Conservation (phyloP, 345 rosid species). For the Euphorbia lathyris region DNA sequence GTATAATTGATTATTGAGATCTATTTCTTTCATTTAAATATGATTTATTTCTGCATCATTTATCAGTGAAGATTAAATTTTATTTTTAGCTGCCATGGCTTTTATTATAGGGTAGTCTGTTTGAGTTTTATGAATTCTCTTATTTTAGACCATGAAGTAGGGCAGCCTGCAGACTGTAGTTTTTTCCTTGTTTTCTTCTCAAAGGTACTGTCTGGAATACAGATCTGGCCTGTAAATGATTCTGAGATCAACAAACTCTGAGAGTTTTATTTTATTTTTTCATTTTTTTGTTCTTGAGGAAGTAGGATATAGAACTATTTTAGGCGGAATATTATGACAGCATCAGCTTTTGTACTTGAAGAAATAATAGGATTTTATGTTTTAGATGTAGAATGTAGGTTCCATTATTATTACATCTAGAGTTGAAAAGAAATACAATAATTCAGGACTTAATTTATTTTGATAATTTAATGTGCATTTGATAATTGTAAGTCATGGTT, state of each 20-base stretch:
- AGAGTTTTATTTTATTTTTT: background rate
- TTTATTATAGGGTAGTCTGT: background rate
- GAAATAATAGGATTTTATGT: background rate
- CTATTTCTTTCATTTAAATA: background rate
- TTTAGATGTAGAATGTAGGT: background rate
- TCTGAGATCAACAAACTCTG: background rate
- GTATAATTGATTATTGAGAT: conserved; percentile 29
- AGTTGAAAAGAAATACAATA: too few species aligned
- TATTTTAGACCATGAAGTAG: background rate
- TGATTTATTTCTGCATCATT: background rate
- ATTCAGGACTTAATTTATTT: too few species aligned
- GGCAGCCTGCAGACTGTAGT: background rate
- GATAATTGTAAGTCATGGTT: too few species aligned
- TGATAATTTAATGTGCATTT: too few species aligned
- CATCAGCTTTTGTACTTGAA: background rate
- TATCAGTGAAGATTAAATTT: background rate
- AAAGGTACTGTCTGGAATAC: background rate
- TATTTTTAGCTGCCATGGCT: background rate
- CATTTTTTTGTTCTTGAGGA: background rate
- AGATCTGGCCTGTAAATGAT: background rate
- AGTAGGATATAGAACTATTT: background rate
- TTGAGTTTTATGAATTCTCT: background rate
- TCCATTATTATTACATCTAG: background rate
- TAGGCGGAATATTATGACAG: background rate
- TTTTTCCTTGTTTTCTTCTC: background rate